These are phyloP conservation scores for Auxenochlorella pyrenoidosa DNA, from an alignment of 139 green algal genomes.

Conservation along the genomic window DNA sequence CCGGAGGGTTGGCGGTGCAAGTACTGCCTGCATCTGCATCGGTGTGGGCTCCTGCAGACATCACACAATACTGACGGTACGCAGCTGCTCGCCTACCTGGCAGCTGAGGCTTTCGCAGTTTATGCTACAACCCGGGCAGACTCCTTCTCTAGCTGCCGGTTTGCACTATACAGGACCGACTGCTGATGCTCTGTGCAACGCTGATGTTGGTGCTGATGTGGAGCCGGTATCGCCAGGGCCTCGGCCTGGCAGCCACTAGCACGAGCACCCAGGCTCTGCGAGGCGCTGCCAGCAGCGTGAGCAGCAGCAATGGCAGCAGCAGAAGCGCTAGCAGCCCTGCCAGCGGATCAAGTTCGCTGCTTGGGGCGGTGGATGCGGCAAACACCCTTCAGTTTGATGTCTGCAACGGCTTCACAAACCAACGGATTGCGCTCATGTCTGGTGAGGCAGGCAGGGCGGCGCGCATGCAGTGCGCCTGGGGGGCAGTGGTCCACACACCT, in stretches of 20 bases:
- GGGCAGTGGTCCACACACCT: background rate
- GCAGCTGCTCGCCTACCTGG: background rate
- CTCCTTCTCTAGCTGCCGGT: background rate
- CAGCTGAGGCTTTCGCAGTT: background rate
- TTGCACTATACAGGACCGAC: background rate
- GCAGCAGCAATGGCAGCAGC: background rate
- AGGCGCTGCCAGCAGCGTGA: background rate
- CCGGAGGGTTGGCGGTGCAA: no score
- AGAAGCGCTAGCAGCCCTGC: background rate
- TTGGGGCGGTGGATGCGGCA: background rate
- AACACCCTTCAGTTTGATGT: constrained; percentile 24
- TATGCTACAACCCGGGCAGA: no score
- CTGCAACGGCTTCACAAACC: constrained; percentile 40
- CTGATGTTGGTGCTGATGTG: background rate
- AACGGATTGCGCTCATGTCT: constrained; percentile 23
- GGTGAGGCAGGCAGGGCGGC: background rate
- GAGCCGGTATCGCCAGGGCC: background rate
- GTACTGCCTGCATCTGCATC: no score
- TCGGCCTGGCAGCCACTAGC: background rate
- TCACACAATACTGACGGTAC: background rate
- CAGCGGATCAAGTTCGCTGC: background rate
- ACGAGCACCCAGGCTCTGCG: background rate
- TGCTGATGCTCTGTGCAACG: background rate
- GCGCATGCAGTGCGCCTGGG: background rate
- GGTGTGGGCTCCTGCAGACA: background rate